Base-by-base conservation (phyloP, 2,329 filamentous ascomycete species). In the Fusarium albosuccineum region DNA sequence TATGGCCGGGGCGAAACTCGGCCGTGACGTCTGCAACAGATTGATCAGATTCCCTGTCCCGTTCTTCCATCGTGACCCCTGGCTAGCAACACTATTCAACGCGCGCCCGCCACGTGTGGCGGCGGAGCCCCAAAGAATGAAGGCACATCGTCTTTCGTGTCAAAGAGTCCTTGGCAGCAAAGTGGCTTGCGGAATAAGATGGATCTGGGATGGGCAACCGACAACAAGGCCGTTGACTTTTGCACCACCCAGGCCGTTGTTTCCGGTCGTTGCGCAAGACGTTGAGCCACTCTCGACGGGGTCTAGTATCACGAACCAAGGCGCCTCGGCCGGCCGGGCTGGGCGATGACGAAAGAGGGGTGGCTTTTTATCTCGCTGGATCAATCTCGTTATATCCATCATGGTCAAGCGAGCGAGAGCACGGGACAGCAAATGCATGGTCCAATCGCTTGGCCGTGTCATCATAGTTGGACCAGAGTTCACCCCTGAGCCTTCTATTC, bases 171-270 rank as follows among this genome's bases (percentile, higher is more conserved):
- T 39, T 52, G n/a, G 48, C 36, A 40, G 4, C 6, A 4, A 49
- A 37, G 9, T 11, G 11, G 37, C 30, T 39, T 58, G 39, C 9
- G 26, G 33, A 9, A 33, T 10, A 30, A 9, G 39, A 41, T 42
- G 34, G 37, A 9, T 36, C 45, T 51, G 54, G 45, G 44, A 42
- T 57, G 11, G 34, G 29, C 36, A 50, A 34, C 16, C 26, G 22
- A 41, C 29, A 16, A 13, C 10, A 27, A 45, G 40, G 45, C 42
- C 33, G 40, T 59, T 60, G 29, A 33, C 58, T 62, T 62, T 34
- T 33, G 22, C 40, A 27, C 62, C 36, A 51, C 30, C 7, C n/a
- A 33, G 30, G 39, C 62, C 53, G 53, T 59, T 67, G 17, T 50
- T 55, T 45, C 51, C 22, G 46, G n/a, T 36, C 26, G 17, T 52